Evolutionary conservation across 495 filamentous ascomycete species (phyloP).

Genomic region (Hypomontagnella monticulosa): DNA sequence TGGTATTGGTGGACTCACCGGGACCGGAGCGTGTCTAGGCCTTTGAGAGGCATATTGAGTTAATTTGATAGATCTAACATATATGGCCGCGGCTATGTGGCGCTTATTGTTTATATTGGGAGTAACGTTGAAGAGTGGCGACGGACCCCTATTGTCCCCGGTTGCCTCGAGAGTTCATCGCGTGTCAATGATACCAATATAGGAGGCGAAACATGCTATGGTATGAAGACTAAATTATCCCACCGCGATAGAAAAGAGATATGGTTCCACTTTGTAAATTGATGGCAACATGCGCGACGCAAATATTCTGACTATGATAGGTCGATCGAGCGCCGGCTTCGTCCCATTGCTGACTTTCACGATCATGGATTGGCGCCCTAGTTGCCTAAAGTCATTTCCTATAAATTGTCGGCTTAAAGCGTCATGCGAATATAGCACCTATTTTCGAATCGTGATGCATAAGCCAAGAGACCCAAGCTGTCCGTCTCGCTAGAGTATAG

Average conservation of each 20-base stretch:
- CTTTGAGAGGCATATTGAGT: slow-evolving; percentile 2
- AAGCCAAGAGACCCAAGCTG: slow-evolving; percentile 17
- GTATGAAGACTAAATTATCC: slow-evolving; percentile 20
- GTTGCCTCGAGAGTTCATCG: slow-evolving; percentile 10
- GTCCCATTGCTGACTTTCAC: slow-evolving; percentile 8
- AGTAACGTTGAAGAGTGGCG: slow-evolving; percentile 6
- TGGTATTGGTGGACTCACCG: neutral
- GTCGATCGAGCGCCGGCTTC: slow-evolving; percentile 2
- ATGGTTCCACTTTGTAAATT: slow-evolving; percentile 26
- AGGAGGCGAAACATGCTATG: slow-evolving; percentile 14
- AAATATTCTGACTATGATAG: slow-evolving; percentile 5
- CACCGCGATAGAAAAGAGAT: slow-evolving; percentile 29
- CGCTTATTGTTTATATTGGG: slow-evolving; percentile 22
- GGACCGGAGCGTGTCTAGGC: neutral
- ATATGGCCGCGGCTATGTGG: slow-evolving; percentile 19
- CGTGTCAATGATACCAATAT: neutral
- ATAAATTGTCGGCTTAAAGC: slow-evolving; percentile 25
- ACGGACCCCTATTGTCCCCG: slow-evolving; percentile 16
- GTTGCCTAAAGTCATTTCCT: slow-evolving; percentile 34
- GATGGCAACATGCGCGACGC: slow-evolving; percentile 22
- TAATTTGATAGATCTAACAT: neutral
- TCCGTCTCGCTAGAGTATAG: slow-evolving; percentile 2
- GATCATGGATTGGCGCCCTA: slow-evolving; percentile 3
- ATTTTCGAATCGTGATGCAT: slow-evolving; percentile 13
- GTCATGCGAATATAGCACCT: slow-evolving; percentile 14